Percentiles rank a stretch among this genome's conserved stretches.
Evolutionary conservation across 1,139 yeast genomes (phyloP).

Genomic region (Candida tropicalis): DNA sequence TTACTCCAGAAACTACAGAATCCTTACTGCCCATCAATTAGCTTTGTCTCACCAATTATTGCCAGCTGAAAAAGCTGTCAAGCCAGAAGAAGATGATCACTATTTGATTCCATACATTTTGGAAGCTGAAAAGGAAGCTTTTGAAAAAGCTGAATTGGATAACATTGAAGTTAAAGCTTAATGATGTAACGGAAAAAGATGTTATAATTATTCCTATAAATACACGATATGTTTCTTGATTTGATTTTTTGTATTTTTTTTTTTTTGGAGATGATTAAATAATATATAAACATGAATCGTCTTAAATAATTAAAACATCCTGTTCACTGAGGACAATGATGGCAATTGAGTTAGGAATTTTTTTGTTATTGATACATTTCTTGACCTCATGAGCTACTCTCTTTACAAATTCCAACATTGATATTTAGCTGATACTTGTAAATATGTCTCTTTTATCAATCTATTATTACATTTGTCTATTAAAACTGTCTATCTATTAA

Average conservation of each 20-base stretch:
- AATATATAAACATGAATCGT: background rate
- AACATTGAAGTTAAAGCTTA: slow-evolving; percentile 52
- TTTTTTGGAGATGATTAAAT: slow-evolving; percentile 1
- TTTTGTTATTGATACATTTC: too few species aligned
- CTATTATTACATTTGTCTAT: slow-evolving; percentile 3
- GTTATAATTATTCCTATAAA: slow-evolving; percentile 7
- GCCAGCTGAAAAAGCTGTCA: slow-evolving; percentile 77
- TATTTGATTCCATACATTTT: slow-evolving; percentile 86
- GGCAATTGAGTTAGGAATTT: too few species aligned
- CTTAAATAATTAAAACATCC: background rate
- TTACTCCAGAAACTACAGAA: slow-evolving; percentile 91
- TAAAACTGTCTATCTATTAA: background rate
- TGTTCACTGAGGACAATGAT: too few species aligned
- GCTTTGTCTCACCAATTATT: slow-evolving; percentile 82
- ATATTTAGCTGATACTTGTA: too few species aligned
- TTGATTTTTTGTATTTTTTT: slow-evolving; percentile 1
- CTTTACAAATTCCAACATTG: too few species aligned
- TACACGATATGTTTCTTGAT: slow-evolving; percentile 1
- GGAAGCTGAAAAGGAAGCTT: slow-evolving; percentile 92
- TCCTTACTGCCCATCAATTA: slow-evolving; percentile 88
- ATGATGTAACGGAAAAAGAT: background rate
- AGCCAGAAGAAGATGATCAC: slow-evolving; percentile 81
- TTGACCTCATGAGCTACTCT: too few species aligned
- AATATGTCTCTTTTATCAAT: background rate
- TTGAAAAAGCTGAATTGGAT: slow-evolving; percentile 87